Percentiles rank a stretch among this genome's conserved stretches.
phyloP scores from a whole-genome alignment of 441 rosid genomes.

The Sinapis alba region DNA sequence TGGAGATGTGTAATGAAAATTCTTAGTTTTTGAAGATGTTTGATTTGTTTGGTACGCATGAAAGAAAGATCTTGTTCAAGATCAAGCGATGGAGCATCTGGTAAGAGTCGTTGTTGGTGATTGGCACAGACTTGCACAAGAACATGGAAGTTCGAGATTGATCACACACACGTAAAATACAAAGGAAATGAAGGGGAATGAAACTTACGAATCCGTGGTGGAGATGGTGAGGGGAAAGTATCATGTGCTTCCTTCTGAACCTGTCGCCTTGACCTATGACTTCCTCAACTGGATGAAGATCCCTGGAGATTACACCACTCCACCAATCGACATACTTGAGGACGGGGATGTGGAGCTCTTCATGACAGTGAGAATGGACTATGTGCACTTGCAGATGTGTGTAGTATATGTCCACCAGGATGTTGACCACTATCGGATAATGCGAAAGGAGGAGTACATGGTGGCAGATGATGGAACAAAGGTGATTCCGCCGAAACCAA shows the following conservation, averaged over 20 bases:
- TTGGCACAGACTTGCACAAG: no score
- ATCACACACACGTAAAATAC: no score
- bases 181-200: no score
- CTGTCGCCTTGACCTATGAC: background rate
- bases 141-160: no score
- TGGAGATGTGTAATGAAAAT: no score
- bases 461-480: background rate
- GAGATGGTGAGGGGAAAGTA: background rate
- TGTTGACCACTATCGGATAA: background rate
- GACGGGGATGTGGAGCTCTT: background rate
- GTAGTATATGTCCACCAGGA: background rate
- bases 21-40: no score
- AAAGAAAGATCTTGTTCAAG: no score
- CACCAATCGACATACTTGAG: background rate
- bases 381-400: background rate
- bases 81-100: no score
- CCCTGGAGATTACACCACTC: background rate
- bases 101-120: no score
- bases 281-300: background rate
- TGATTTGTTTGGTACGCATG: no score
- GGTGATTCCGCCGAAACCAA: background rate
- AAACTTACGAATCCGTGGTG: no score
- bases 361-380: background rate
- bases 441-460: background rate
- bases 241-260: background rate